These are phyloP conservation scores for Paspalum vaginatum DNA, from an alignment of 176 grass and related monocot species.

Conservation along the genomic window DNA sequence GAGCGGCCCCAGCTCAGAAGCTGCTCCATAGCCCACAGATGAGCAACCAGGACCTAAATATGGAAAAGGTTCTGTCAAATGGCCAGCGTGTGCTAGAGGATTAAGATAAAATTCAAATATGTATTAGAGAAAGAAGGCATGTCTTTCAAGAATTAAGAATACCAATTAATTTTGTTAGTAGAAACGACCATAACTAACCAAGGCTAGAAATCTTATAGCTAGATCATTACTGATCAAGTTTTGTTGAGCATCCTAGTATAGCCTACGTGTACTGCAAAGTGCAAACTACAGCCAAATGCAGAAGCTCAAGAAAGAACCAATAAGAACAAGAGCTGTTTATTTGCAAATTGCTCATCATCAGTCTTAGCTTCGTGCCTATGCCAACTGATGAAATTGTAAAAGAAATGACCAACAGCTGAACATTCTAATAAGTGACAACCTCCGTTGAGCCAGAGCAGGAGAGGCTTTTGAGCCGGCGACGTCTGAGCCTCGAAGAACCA, in stretches of 20 bases:
- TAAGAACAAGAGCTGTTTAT: not conserved
- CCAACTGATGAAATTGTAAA: not conserved
- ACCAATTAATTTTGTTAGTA: not conserved
- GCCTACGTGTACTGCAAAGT: not conserved
- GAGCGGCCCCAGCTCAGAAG: constrained; percentile 75
- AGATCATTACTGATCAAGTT: not conserved
- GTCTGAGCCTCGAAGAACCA: constrained; percentile 90
- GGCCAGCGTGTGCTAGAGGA: not conserved
- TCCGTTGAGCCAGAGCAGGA: constrained; percentile 95
- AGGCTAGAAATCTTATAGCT: not conserved
- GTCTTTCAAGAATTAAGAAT: not conserved
- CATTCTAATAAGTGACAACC: constrained; percentile 23
- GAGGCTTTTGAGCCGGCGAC: constrained; percentile 52
- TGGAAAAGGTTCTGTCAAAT: not conserved
- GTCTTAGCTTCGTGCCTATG: not conserved
- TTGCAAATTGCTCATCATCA: not conserved
- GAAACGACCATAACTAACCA: not conserved
- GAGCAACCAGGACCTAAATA: constrained; percentile 84
- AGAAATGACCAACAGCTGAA: not conserved
- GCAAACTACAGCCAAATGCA: not conserved
- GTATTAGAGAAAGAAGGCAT: not conserved
- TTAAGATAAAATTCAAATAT: not conserved
- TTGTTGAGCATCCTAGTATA: not conserved
- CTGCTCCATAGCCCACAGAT: constrained; percentile 88
- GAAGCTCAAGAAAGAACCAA: not conserved